Percentiles rank a stretch among this genome's conserved stretches.
These are phyloP conservation scores for Epichloe elymi DNA, from an alignment of 2,329 filamentous ascomycete species.

Conservation along the genomic window DNA sequence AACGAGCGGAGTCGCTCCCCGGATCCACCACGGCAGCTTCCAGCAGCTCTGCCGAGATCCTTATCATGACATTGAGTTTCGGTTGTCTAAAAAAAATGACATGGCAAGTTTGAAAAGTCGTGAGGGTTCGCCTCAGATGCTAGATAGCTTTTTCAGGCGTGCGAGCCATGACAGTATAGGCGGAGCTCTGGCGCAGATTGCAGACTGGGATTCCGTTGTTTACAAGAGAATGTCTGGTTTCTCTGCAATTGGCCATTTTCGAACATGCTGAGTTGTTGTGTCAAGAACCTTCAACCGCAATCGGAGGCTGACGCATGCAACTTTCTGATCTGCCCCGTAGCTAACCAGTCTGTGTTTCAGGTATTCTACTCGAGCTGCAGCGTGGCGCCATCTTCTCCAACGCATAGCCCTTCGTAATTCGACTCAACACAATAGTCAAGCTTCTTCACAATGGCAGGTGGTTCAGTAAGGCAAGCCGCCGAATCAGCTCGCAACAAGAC, in stretches of 20 bases:
- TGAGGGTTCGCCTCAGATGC: background rate
- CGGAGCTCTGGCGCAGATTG: background rate
- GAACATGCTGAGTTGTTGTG: background rate
- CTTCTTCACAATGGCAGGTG: constrained; percentile 28
- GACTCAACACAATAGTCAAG: background rate
- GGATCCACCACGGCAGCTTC: constrained; percentile 5
- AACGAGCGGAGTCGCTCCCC: constrained; percentile 7
- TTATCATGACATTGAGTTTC: background rate
- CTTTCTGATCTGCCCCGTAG: background rate
- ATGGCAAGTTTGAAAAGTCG: background rate
- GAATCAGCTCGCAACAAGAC: constrained; percentile 43
- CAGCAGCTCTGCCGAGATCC: background rate
- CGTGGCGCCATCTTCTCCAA: background rate
- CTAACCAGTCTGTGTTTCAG: background rate
- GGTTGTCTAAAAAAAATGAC: background rate
- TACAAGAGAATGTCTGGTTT: background rate
- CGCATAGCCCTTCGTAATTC: background rate
- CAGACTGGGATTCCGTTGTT: background rate
- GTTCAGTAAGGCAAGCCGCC: constrained; percentile 40
- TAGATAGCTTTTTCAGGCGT: background rate
- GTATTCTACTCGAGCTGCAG: background rate
- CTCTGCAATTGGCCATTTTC: background rate
- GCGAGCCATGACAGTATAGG: background rate
- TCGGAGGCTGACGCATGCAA: background rate
- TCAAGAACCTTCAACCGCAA: background rate